Evolutionary conservation across 371 early-diverging fungal species (phyloP).

Genomic region (Capniomyces stellatus): DNA sequence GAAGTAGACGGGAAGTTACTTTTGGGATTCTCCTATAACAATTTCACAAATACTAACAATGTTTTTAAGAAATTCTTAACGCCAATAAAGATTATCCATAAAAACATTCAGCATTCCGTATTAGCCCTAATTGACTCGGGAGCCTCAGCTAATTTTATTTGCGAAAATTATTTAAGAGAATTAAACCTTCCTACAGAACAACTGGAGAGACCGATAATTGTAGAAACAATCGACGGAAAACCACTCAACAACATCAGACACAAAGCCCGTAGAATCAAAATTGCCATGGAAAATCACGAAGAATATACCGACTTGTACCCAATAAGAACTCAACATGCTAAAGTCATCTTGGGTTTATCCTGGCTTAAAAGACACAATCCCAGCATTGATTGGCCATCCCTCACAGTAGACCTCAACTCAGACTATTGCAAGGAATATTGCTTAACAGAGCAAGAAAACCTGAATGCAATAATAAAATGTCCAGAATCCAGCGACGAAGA

Average conservation of each 20-base stretch:
- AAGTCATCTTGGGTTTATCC: not conserved
- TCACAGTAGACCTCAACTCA: not conserved
- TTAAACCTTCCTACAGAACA: not conserved
- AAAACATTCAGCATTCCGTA: not conserved
- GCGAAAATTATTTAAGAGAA: not conserved
- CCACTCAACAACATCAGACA: not conserved
- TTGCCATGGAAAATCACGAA: not conserved
- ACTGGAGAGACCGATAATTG: not conserved
- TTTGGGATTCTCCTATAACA: constrained; percentile 2
- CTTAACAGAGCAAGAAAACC: not conserved
- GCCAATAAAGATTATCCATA: not conserved
- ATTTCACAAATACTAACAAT: not conserved
- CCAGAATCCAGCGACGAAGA: not conserved
- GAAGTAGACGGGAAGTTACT: constrained; percentile 1
- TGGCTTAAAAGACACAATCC: constrained; percentile 1
- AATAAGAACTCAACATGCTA: not conserved
- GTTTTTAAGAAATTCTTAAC: not conserved
- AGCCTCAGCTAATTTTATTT: not conserved
- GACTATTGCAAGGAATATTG: not conserved
- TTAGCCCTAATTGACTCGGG: not conserved
- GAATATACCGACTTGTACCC: constrained; percentile 3
- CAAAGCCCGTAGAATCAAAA: not conserved
- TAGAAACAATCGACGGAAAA: constrained; percentile 3
- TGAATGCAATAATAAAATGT: not conserved
- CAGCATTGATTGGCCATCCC: not conserved